A percentile compares a stretch with the other conserved stretches of the same genome.
phyloP scores from a whole-genome alignment of 1,284 basidiomycete species.

The Rhodotorula sp. region DNA sequence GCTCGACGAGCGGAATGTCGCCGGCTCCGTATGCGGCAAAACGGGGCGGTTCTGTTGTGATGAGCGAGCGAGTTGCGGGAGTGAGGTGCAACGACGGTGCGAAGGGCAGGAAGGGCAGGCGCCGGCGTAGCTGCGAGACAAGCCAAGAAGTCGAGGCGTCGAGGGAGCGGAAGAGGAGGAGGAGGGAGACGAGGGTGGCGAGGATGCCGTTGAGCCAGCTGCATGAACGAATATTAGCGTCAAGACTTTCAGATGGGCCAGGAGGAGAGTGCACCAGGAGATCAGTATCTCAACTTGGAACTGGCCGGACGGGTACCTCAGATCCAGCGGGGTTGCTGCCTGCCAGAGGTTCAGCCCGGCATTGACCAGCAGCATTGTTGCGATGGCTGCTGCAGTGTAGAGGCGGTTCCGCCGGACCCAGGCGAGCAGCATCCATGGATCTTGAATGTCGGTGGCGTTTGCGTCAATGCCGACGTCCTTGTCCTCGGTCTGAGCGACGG shows the following conservation, averaged over 20 bases:
- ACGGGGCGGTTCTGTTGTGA: conserved; percentile 11
- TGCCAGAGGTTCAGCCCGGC: conserved; percentile 19
- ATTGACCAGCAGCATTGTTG: conserved; percentile 16
- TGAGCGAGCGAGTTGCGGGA: not conserved
- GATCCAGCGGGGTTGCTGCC: conserved; percentile 10
- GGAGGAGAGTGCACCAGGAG: not conserved
- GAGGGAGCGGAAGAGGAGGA: conserved; percentile 38
- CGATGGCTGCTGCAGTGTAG: conserved; percentile 14
- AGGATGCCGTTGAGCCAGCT: conserved; percentile 31
- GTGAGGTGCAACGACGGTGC: conserved; percentile 6
- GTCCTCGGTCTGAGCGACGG: conserved; percentile 6
- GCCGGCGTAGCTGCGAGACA: not conserved
- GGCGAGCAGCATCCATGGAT: conserved; percentile 14
- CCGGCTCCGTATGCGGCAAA: not conserved
- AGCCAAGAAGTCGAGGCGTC: conserved; percentile 17
- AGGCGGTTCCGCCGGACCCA: conserved; percentile 26
- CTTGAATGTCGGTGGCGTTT: not conserved
- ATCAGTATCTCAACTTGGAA: conserved; percentile 25
- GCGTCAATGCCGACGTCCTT: not conserved
- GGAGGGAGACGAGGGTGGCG: conserved; percentile 23
- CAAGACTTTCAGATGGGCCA: too few species aligned
- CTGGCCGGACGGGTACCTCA: conserved; percentile 6
- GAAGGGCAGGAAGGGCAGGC: conserved; percentile 23
- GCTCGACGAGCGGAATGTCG: not conserved
- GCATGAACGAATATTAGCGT: not conserved